These are phyloP conservation scores for Mucor piriformis DNA, from an alignment of 371 early-diverging fungal species.

Conservation along the genomic window DNA sequence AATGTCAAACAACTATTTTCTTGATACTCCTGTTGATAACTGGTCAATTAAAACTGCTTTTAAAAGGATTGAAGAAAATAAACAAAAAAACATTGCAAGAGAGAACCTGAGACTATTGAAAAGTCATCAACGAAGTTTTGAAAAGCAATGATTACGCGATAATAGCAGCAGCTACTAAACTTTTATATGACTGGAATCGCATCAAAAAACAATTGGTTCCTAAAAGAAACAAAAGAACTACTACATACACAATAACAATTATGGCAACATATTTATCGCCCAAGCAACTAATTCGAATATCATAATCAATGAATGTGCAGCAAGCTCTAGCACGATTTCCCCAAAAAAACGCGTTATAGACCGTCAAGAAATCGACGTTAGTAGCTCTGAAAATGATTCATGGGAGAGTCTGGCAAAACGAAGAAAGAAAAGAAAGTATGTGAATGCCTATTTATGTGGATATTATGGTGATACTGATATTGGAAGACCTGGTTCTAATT, in stretches of 20 bases:
- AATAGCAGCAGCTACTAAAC: background rate
- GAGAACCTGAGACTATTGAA: constrained; percentile 7
- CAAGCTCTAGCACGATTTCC: background rate
- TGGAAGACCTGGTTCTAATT: background rate
- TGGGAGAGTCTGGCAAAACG: constrained; percentile 8
- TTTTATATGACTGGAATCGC: constrained; percentile 1
- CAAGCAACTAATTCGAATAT: constrained; percentile 6
- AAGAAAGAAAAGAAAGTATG: constrained; percentile 9
- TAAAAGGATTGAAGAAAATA: constrained; percentile 6
- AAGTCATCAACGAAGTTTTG: constrained; percentile 4
- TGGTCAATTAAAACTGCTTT: constrained; percentile 10
- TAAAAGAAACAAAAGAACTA: constrained; percentile 6
- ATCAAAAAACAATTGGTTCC: constrained; percentile 5
- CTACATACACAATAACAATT: constrained; percentile 6
- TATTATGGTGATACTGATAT: constrained; percentile 8
- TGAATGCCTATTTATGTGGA: constrained; percentile 5
- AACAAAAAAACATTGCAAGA: constrained; percentile 1
- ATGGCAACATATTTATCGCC: constrained; percentile 10
- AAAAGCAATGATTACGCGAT: constrained; percentile 1
- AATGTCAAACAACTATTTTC: background rate
- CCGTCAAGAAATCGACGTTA: background rate
- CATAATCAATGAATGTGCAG: background rate
- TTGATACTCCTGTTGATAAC: constrained; percentile 3
- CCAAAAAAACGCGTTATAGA: constrained; percentile 2
- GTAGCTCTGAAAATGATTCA: constrained; percentile 1